Evolutionary conservation across 73 alveolate species (phyloP).

Genomic region (Paramecium primaurelia): DNA sequence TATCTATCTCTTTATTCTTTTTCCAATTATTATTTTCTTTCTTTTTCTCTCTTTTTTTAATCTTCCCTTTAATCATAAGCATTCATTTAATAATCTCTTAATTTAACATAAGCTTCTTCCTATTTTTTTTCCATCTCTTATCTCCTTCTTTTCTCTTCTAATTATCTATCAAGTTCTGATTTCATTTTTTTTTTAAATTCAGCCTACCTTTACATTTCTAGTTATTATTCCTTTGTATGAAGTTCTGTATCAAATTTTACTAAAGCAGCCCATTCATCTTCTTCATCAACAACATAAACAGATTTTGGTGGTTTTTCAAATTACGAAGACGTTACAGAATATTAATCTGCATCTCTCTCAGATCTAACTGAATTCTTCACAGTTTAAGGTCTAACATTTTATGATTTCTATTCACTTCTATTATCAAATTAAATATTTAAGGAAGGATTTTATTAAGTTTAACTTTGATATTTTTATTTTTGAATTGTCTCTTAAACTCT

Average conservation of each 20-base stretch:
- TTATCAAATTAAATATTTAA: not conserved
- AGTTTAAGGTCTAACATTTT: not conserved
- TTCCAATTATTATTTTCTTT: constrained; percentile 28
- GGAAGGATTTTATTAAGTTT: not conserved
- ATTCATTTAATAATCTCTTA: constrained; percentile 27
- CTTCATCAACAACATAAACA: constrained; percentile 58
- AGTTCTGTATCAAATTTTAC: constrained; percentile 62
- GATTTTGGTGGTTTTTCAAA: constrained; percentile 54
- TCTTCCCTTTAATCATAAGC: constrained; percentile 56
- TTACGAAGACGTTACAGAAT: constrained; percentile 32
- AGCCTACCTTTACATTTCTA: constrained; percentile 45
- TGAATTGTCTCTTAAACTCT: constrained; percentile 1
- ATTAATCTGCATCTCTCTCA: constrained; percentile 34
- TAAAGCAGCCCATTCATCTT: constrained; percentile 65
- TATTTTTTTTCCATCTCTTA: not conserved
- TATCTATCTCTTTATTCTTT: constrained; percentile 60
- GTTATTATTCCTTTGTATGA: constrained; percentile 2
- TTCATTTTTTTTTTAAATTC: constrained; percentile 62
- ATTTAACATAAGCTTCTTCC: constrained; percentile 55
- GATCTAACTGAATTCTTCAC: not conserved
- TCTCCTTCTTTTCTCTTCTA: constrained; percentile 50
- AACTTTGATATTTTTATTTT: not conserved
- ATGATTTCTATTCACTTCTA: not conserved
- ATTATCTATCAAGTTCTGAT: constrained; percentile 46
- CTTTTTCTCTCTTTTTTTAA: constrained; percentile 38